phyloP scores from a whole-genome alignment of 192 early-diverging fungal species.

The Rhizoclosmatium globosum region DNA sequence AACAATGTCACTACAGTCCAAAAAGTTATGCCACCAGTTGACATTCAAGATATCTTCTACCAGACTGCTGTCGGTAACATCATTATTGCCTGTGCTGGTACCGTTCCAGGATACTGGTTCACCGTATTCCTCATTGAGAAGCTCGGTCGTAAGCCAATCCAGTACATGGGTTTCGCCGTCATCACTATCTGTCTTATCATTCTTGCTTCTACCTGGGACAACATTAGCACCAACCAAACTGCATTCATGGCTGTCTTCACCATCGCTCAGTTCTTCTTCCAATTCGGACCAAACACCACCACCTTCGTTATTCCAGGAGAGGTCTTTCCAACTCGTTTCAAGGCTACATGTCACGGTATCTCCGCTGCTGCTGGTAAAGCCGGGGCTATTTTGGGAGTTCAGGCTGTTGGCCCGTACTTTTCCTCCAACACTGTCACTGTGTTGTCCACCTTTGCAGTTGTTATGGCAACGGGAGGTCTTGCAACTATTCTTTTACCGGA shows the following conservation, averaged over 20 bases:
- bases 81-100: constrained; percentile 76
- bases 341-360: constrained; percentile 82
- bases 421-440: constrained; percentile 27
- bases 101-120: constrained; percentile 96
- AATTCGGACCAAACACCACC: constrained; percentile 96
- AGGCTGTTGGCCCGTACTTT: constrained; percentile 56
- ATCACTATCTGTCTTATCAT: constrained; percentile 78
- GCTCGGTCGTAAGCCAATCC: constrained; percentile 90
- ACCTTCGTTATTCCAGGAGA: constrained; percentile 82
- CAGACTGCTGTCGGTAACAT: constrained; percentile 82
- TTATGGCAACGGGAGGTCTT: constrained; percentile 66
- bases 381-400: constrained; percentile 72
- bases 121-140: constrained; percentile 90
- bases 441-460: constrained; percentile 41
- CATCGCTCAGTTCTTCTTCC: constrained; percentile 66
- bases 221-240: constrained; percentile 26
- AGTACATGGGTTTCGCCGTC: constrained; percentile 86
- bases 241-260: constrained; percentile 50
- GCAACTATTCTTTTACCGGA: constrained; percentile 78
- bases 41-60: constrained; percentile 46
- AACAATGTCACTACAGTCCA: constrained; percentile 42
- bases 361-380: constrained; percentile 80
- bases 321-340: constrained; percentile 78
- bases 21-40: constrained; percentile 55
- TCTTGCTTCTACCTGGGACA: constrained; percentile 47